phyloP scores from a whole-genome alignment of 177 flowering plant species.

The Vitis hybrid region DNA sequence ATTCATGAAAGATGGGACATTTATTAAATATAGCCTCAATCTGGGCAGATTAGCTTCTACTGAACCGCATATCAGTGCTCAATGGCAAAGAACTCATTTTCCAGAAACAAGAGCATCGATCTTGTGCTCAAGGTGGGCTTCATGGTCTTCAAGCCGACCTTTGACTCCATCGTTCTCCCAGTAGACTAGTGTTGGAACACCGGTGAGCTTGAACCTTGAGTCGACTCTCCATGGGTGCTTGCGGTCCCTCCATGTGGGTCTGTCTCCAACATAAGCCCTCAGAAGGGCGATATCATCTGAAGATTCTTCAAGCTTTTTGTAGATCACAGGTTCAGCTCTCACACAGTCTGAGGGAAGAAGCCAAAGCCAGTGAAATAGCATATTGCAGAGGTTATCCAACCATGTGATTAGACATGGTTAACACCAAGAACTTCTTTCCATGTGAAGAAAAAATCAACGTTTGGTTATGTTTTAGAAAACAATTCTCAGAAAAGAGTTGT shows the following conservation, averaged over 20 bases:
- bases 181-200: slow-evolving; percentile 84
- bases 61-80: no score
- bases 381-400: neutral
- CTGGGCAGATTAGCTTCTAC: neutral
- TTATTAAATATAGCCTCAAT: neutral
- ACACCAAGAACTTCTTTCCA: no score
- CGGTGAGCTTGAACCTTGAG: slow-evolving; percentile 74
- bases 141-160: slow-evolving; percentile 90
- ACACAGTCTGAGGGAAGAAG: slow-evolving; percentile 65
- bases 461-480: no score
- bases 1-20: neutral
- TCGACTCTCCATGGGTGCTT: slow-evolving; percentile 79
- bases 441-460: no score
- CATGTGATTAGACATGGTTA: no score
- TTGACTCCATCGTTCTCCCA: slow-evolving; percentile 70
- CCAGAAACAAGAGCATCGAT: slow-evolving; percentile 61
- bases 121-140: slow-evolving; percentile 74
- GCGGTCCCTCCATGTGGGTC: slow-evolving; percentile 89
- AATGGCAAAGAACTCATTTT: slow-evolving; percentile 5
- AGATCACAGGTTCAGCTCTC: slow-evolving; percentile 92
- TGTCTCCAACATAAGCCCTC: slow-evolving; percentile 88
- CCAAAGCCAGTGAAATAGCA: neutral
- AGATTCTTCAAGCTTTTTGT: slow-evolving; percentile 71
- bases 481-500: no score
- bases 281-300: slow-evolving; percentile 59